Base-by-base conservation (phyloP, 495 filamentous ascomycete genomes). In the Trypethelium eluteriae region DNA sequence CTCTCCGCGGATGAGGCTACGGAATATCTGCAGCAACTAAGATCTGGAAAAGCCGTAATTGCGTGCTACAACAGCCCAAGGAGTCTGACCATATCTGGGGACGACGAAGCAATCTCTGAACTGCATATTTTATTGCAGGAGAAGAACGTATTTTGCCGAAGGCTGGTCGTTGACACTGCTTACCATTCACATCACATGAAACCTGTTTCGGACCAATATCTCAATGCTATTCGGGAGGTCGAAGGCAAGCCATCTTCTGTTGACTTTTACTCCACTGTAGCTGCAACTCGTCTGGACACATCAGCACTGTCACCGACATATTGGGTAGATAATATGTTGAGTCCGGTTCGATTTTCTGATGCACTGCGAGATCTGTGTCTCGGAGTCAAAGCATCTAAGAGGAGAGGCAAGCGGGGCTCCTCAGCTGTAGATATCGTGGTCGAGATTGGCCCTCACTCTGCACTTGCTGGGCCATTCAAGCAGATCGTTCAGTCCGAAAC, bases 161-260 rank as follows among this genome's bases (percentile, higher is more conserved):
- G 14, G 9, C 46, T 67, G n/a, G 2, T 14, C n/a, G 65, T 67
- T 35, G 18, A 39, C 25, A 53, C 34, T 16, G 65, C 65, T 25
- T 67, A 67, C 67, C 87, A 90, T 69, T 88, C 85, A 2, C 80
- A 82, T 62, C 84, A 89, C 67, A 89, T 89, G 81, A 70, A 78
- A 46, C 66, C 56, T 2, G 11, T 68, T 16, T 64, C 64, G 10
- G 18, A 16, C 18, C 47, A 10, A 7, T 66, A 65, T 50, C 62
- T 66, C 3, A 34, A 57, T 39, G 16, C 46, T 10, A 25, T 64
- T 47, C 10, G 35, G n/a, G 62, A 64, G 16, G 16, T 46, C 7
- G 7, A 7, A 46, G 9, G 1, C 9, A 46, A 46, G 41, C 41
- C 25, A 25, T 25, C 25, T 25, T 25, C 25, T 25, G 25, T 25